Evolutionary conservation across 2,329 filamentous ascomycete species (phyloP), one percentile per base, ranked within the genome.

Genomic region (Phyllosticta citrichinensis): DNA sequence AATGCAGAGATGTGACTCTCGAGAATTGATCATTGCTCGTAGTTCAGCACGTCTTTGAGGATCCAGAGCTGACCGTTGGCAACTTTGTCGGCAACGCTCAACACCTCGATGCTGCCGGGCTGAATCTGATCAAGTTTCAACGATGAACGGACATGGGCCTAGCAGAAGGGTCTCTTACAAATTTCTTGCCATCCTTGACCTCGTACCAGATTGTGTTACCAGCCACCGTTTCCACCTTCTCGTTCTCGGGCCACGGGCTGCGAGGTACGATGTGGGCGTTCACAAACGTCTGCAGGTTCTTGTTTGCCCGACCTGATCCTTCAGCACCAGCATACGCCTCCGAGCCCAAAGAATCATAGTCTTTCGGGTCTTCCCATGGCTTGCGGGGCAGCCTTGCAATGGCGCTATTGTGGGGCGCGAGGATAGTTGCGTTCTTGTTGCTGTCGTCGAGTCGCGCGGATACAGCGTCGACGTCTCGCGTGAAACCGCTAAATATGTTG

Each of bases 41-140:
- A 72, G 40, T 64, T 83, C 62, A 87, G 68, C 24, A 87, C 82
- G 4, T 79, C 80, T 65, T 83, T 83, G 63, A 89, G 70, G 47
- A 92, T 81, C 90, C 90, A 95, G 66, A 97, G 81, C 75, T 97
- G 89, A 3, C 94, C 94, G 71, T 97, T 99, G 3, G 84, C 82
- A 19, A 95, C 92, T 63, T 84, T 82, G 66, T 87, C 87, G 1
- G 86, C 87, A 57, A 96, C 80, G 62, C 79, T 85, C 52, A 86
- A 83, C 14, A 97, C 88, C 72, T 92, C 85, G 52, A 97, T 83
- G 65, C 85, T 81, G 5, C 87, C 88, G 0, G 93, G 94, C 78
- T 92, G 87, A 27, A 94, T 82, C 84, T 88, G 55, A 22, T 35
- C 24, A 19, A 57, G 24, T 3, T 11, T 63, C 40, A 64, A 59